A percentile compares a stretch with the other conserved stretches of the same genome.
Evolutionary conservation across 2,329 filamentous ascomycete genomes (phyloP).

Genomic region (Trichoderma guizhouense): DNA sequence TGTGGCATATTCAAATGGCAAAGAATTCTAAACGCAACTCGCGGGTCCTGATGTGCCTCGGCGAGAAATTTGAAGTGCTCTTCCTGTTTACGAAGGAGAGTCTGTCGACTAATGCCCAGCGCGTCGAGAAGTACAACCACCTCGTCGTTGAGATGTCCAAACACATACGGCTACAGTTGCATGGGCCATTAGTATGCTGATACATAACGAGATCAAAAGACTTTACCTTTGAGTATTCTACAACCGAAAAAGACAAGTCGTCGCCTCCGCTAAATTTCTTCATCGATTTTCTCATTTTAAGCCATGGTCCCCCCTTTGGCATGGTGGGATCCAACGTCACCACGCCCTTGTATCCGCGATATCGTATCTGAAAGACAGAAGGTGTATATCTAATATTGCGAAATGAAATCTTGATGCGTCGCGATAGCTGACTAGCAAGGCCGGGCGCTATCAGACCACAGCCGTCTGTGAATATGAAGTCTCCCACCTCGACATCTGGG

Average conservation of each 20-base stretch:
- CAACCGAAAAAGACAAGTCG: conserved; percentile 37
- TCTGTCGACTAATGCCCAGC: conserved; percentile 32
- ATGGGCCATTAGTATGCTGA: neutral
- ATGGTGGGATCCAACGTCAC: conserved; percentile 36
- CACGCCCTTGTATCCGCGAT: conserved; percentile 43
- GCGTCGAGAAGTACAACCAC: conserved; percentile 37
- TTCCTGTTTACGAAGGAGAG: conserved; percentile 35
- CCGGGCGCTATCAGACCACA: conserved; percentile 37
- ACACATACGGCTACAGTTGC: conserved; percentile 35
- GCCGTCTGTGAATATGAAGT: conserved; percentile 42
- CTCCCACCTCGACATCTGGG: conserved; percentile 33
- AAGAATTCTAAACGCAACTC: conserved; percentile 36
- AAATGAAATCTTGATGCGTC: conserved; percentile 33
- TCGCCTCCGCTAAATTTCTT: conserved; percentile 39
- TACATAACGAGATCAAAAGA: no score
- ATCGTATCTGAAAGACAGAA: conserved; percentile 41
- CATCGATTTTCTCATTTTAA: conserved; percentile 37
- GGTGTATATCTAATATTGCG: conserved; percentile 37
- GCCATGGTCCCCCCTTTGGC: conserved; percentile 17
- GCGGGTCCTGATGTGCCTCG: conserved; percentile 27
- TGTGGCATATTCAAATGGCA: conserved; percentile 32
- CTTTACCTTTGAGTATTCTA: conserved; percentile 39
- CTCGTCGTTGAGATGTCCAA: conserved; percentile 41
- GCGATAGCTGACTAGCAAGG: conserved; percentile 33
- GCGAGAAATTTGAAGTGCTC: conserved; percentile 35